Percentiles rank a stretch among this genome's conserved stretches.
Conservation (phyloP, 805 yeast genomes). For the Vanderwaltozyma tropicalis region DNA sequence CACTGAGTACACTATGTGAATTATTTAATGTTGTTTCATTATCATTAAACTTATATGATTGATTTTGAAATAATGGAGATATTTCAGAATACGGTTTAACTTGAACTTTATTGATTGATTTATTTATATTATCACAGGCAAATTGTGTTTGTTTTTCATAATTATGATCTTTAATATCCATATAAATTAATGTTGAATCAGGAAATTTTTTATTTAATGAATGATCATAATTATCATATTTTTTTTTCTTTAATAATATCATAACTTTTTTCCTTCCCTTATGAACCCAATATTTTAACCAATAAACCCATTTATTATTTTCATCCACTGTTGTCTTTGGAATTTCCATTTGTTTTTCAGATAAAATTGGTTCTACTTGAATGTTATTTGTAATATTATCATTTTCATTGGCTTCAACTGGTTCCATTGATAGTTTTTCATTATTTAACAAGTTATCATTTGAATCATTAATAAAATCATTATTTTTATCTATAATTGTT, state of each 20-base stretch:
- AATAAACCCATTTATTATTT: not conserved
- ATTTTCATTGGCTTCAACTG: no score
- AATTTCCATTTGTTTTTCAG: no score
- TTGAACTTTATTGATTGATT: not conserved
- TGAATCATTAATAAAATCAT: no score
- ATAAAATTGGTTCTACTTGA: no score
- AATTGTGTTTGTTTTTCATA: not conserved
- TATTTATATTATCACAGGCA: not conserved
- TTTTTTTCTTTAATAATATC: not conserved
- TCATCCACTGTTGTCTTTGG: not conserved
- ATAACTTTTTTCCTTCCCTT: not conserved
- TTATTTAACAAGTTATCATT: no score
- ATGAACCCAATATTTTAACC: conserved; percentile 1
- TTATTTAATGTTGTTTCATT: not conserved
- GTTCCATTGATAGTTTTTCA: no score
- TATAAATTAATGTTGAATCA: no score
- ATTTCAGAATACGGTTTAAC: not conserved
- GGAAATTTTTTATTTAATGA: no score
- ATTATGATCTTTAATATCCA: no score
- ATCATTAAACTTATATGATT: not conserved
- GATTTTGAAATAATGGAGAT: not conserved
- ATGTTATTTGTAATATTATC: no score
- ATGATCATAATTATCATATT: no score
- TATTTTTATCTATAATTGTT: not conserved
- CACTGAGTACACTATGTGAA: not conserved